Conservation (phyloP, 2,329 filamentous ascomycete genomes). For the Ascochyta lentis region DNA sequence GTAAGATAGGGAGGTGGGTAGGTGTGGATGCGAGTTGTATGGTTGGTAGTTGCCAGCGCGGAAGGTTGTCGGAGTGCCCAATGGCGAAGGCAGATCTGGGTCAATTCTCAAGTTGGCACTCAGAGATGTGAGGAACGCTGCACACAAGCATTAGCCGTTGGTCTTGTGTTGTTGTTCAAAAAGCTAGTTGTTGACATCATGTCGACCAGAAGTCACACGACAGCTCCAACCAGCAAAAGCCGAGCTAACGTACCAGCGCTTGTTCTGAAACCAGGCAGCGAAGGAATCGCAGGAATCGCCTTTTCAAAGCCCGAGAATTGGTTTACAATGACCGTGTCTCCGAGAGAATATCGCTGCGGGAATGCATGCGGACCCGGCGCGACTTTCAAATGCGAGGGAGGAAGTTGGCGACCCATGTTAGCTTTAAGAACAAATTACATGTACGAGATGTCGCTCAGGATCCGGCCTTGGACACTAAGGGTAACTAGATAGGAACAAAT, state of each 20-base stretch:
- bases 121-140: constrained; percentile 84
- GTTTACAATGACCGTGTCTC: constrained; percentile 41
- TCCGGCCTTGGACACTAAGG: constrained; percentile 23
- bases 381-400: constrained; percentile 45
- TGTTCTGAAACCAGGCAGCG: constrained; percentile 48
- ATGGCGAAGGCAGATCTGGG: constrained; percentile 65
- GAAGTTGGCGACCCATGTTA: constrained; percentile 43
- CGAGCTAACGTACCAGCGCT: constrained; percentile 46
- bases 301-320: constrained; percentile 45
- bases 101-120: constrained; percentile 78
- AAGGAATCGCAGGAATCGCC: constrained; percentile 46
- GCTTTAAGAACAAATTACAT: constrained; percentile 32
- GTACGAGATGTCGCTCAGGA: constrained; percentile 26
- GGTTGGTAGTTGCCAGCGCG: constrained; percentile 42
- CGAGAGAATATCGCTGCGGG: constrained; percentile 39
- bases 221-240: constrained; percentile 17
- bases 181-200: constrained; percentile 14
- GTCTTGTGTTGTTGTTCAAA: not conserved
- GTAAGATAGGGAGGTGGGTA: constrained; percentile 53
- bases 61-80: constrained; percentile 68
- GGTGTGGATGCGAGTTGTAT: constrained; percentile 66
- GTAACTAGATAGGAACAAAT: constrained; percentile 7
- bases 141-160: constrained; percentile 20
- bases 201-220: constrained; percentile 25
- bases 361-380: constrained; percentile 38